Evolutionary conservation across 495 filamentous ascomycete genomes (phyloP).

Genomic region (Aspergillus panamensis): DNA sequence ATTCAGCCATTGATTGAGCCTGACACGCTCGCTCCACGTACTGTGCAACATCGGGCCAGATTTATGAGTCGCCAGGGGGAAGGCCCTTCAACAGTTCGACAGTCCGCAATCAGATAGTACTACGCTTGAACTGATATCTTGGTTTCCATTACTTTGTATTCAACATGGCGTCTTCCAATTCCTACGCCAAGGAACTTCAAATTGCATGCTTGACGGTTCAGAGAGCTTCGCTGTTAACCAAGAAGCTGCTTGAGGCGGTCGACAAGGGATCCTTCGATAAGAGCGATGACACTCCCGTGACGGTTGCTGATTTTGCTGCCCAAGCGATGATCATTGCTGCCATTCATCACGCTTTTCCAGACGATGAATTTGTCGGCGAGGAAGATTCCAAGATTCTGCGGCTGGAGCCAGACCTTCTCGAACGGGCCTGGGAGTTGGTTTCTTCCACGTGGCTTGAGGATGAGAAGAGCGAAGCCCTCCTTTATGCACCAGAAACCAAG

Average conservation of each 20-base stretch:
- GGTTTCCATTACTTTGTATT: background rate
- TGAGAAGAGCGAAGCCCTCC: constrained; percentile 36
- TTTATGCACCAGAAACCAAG: constrained; percentile 40
- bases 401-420: constrained; percentile 43
- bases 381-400: constrained; percentile 56
- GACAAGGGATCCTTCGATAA: constrained; percentile 53
- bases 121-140: background rate
- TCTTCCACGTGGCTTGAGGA: constrained; percentile 36
- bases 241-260: constrained; percentile 44
- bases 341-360: constrained; percentile 51
- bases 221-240: constrained; percentile 51
- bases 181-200: constrained; percentile 46
- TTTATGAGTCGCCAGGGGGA: background rate
- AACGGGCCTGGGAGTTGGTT: constrained; percentile 53
- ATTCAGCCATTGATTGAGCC: background rate
- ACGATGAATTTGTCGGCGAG: constrained; percentile 59
- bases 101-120: background rate
- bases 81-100: background rate
- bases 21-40: background rate
- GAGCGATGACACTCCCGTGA: constrained; percentile 58
- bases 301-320: constrained; percentile 65
- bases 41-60: background rate
- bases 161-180: constrained; percentile 22
- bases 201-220: constrained; percentile 53
- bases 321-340: constrained; percentile 60